These are phyloP conservation scores for Candida ficus DNA, from an alignment of 805 yeast species.

Conservation along the genomic window DNA sequence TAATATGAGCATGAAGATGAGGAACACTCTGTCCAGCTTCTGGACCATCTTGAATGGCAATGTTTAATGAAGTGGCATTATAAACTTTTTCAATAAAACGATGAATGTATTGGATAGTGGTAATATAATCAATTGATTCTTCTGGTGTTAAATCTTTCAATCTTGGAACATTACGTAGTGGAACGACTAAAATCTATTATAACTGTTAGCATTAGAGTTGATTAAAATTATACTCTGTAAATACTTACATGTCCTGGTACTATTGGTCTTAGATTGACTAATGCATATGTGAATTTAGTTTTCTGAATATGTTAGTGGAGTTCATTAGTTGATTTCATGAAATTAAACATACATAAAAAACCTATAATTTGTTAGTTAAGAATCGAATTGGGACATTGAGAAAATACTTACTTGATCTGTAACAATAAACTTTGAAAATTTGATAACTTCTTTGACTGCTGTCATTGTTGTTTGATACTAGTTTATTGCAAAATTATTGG, in stretches of 20 bases:
- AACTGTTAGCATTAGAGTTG: neutral
- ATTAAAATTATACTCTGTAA: no score
- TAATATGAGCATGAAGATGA: constrained; percentile 89
- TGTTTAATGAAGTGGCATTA: constrained; percentile 77
- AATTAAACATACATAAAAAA: constrained; percentile 16
- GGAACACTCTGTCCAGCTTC: constrained; percentile 97
- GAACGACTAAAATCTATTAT: constrained; percentile 60
- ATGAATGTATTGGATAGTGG: constrained; percentile 66
- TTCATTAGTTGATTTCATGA: neutral
- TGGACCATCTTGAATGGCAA: constrained; percentile 95
- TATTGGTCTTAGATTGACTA: constrained; percentile 88
- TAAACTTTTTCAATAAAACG: constrained; percentile 59
- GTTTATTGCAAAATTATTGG: no score
- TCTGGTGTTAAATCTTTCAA: constrained; percentile 65
- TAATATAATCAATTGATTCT: constrained; percentile 75
- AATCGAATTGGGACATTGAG: neutral
- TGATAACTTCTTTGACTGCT: constrained; percentile 20
- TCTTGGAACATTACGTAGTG: constrained; percentile 61
- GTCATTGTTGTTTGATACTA: no score
- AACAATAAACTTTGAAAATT: constrained; percentile 51
- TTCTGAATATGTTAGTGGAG: constrained; percentile 28
- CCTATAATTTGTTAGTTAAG: constrained; percentile 9
- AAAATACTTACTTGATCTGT: constrained; percentile 42
- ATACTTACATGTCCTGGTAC: constrained; percentile 77
- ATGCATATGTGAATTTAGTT: constrained; percentile 66